Base-by-base conservation (phyloP, 1,284 basidiomycete genomes). In the Cryptococcus amylolentus region DNA sequence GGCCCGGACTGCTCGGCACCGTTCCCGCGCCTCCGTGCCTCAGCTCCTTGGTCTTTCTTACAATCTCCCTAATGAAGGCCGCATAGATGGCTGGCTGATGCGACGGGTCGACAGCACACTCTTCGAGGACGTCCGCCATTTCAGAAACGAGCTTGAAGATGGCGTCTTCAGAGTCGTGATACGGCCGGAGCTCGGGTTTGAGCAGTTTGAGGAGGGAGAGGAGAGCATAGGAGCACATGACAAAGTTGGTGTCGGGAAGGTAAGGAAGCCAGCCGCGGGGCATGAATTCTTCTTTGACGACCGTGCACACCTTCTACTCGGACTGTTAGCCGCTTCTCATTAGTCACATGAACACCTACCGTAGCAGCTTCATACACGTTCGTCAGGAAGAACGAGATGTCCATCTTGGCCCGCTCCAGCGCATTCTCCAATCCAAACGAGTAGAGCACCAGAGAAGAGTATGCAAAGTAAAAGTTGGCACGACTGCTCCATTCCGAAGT, bases 391-490 rank as follows among this genome's bases (percentile, higher is more conserved):
- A 92, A 88, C 0, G 87, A 87, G 49, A 91, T 87, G 69, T 93
- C 76, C 68, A 72, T 71, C 52, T 72, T 73, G 28, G 70, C 65
- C n/a, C 74, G 53, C 62, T 65, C 72, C 53, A 96, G 79, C 3
- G 94, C 89, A 69, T 95, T 90, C 76, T 98, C 93, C 54, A 98
- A 81, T 3, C 94, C 93, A 67, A 97, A 98, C 7, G 92, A 94
- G 72, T 96, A 94, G 64, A 97, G 80, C 23, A 93, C 88, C 46
- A 95, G 82, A 72, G 87, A 85, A 31, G 87, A 85, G 70, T 95
- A 94, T 70, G 89, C 83, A 77, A 83, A 88, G 73, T 89, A 91
- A 72, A 91, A 92, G 62, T 84, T 80, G 18, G 84, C 81, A 42
- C 71, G 63, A 20, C 62, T 66, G 40, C 65, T 64, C 59, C 70